These are phyloP conservation scores for Phytopythium helicoides DNA, from an alignment of 352 stramenopile genomes.

Conservation along the genomic window DNA sequence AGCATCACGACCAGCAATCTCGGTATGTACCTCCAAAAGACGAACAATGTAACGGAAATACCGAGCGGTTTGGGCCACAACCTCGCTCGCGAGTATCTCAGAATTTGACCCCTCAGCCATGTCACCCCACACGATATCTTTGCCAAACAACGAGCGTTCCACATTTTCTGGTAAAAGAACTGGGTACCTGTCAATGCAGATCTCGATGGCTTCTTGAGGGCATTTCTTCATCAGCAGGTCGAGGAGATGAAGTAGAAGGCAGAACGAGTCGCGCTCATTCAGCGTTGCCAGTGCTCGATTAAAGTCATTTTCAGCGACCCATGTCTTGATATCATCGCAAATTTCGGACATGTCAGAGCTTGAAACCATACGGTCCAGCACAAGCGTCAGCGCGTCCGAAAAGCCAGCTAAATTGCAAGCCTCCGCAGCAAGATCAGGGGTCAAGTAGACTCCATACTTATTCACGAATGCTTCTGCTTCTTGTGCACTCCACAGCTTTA, in stretches of 20 bases:
- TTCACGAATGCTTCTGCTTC: conserved; percentile 69
- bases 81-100: conserved; percentile 32
- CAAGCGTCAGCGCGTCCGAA: conserved; percentile 54
- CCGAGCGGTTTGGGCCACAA: conserved; percentile 49
- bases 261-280: conserved; percentile 61
- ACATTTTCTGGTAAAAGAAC: conserved; percentile 80
- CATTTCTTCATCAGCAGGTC: conserved; percentile 84
- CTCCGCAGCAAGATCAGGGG: conserved; percentile 77
- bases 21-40: conserved; percentile 47
- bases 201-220: conserved; percentile 58
- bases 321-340: conserved; percentile 79
- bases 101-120: conserved; percentile 16
- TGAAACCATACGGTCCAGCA: conserved; percentile 79
- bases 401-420: conserved; percentile 74
- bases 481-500: conserved; percentile 29
- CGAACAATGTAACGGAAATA: conserved; percentile 75
- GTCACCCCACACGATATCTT: conserved; percentile 34
- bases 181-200: conserved; percentile 72
- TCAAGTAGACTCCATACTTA: conserved; percentile 85
- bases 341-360: conserved; percentile 71
- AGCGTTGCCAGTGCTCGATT: conserved; percentile 41
- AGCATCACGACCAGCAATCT: conserved; percentile 39
- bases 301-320: conserved; percentile 65
- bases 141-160: conserved; percentile 72
- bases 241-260: conserved; percentile 70